Evolutionary conservation across 768 basidiomycete species (phyloP).

Genomic region (Tremella mesenterica): DNA sequence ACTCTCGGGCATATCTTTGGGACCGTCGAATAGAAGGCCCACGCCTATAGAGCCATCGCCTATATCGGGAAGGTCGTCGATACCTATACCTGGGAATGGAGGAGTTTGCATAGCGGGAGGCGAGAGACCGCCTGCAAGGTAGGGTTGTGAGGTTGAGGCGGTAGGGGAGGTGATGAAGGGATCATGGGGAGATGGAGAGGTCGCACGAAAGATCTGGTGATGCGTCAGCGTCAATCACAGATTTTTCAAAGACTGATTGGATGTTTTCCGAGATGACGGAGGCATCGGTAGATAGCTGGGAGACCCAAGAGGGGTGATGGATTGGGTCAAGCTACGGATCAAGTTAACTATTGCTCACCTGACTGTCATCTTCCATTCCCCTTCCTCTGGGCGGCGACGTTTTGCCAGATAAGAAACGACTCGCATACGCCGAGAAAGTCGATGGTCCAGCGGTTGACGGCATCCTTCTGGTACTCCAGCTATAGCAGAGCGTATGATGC

Average conservation of each 20-base stretch:
- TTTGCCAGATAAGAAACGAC: constrained; percentile 26
- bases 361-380: constrained; percentile 19
- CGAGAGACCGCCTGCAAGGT: constrained; percentile 25
- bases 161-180: constrained; percentile 34
- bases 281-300: too few relatives aligned
- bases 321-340: neutral
- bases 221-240: neutral
- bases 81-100: constrained; percentile 33
- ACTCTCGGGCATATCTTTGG: neutral
- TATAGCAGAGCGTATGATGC: too few relatives aligned
- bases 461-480: too few relatives aligned
- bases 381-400: neutral
- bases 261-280: neutral
- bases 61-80: constrained; percentile 29
- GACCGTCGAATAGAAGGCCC: constrained; percentile 17
- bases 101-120: constrained; percentile 24
- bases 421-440: constrained; percentile 34
- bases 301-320: neutral
- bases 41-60: constrained; percentile 21
- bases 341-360: constrained; percentile 19
- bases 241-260: neutral
- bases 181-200: constrained; percentile 28
- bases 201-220: constrained; percentile 26
- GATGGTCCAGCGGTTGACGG: constrained; percentile 30
- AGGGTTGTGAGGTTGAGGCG: constrained; percentile 23